Base-by-base conservation (phyloP, 345 rosid species). In the Citrus medica region DNA sequence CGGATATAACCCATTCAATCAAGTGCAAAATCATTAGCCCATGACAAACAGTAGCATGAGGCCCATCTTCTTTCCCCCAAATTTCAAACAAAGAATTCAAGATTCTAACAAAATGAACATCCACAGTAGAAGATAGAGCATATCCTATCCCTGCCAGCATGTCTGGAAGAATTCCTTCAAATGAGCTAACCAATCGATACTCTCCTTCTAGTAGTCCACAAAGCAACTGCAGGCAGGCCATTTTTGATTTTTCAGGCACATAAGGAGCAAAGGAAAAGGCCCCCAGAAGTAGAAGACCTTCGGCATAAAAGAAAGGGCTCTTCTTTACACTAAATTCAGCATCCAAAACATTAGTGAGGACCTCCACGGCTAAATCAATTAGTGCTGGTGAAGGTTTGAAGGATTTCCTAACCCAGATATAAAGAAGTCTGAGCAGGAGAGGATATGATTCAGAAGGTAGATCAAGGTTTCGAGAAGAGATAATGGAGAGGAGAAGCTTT, bases 71-170 rank as follows among this genome's bases (percentile, higher is more conserved):
- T 76, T 77, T 89, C 21, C 88, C 86, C 97, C 97, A 89, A 77
- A 89, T 79, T 22, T 89, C 90, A 80, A 92, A 78, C 65, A 90
- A 82, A 78, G 81, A 82, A 84, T 88, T 87, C 84, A 89, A 85
- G 59, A 86, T 70, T 67, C 92, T 87, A 74, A 56, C 78, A 74
- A 78, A 83, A 84, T 82, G 82, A 79, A 78, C 86, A 82, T 80
- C 81, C 42, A 72, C 61, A 67, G 94, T 86, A 82, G 93, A 89
- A 81, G 90, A 87, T 67, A 93, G 68, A 75, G 92, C 94, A 84
- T 93, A 93, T 30, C 98, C 98, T 75, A 90, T 82, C 66, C 98
- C 97, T 4, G 98, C 95, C 76, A 95, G 98, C 59, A 95, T 83
- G 69, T 86, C 79, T 4, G 89, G 85, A 78, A 89, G 61, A 75